phyloP scores from a whole-genome alignment of 2,329 filamentous ascomycete genomes.

The Colletotrichum gloeosporioides region DNA sequence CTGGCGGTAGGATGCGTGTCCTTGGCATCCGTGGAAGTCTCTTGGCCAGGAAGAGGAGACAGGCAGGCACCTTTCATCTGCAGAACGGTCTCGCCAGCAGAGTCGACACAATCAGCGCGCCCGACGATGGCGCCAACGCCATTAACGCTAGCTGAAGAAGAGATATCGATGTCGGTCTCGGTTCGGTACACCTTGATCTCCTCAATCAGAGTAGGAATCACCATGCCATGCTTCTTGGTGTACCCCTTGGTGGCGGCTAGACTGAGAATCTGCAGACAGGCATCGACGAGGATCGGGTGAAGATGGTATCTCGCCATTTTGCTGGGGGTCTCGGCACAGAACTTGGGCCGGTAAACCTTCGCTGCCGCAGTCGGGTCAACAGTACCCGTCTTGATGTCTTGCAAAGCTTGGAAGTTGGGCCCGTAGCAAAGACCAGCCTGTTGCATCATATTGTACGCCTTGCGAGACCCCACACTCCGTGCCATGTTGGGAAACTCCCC shows the following conservation, averaged over 20 bases:
- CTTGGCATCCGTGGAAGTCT: not conserved
- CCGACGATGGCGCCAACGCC: constrained; percentile 20
- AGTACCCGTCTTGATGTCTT: constrained; percentile 23
- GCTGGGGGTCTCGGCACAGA: not conserved
- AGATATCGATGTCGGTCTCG: not conserved
- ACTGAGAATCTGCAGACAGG: constrained; percentile 32
- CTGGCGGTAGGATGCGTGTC: constrained; percentile 31
- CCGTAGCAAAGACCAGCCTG: constrained; percentile 34
- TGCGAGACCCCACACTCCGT: constrained; percentile 23
- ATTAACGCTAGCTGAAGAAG: constrained; percentile 24
- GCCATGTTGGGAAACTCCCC: not conserved
- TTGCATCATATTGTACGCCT: constrained; percentile 30
- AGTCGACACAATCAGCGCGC: not conserved
- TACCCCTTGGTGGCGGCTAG: constrained; percentile 22
- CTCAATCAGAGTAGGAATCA: not conserved
- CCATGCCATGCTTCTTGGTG: not conserved
- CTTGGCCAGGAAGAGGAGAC: constrained; percentile 22
- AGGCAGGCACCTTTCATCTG: constrained; percentile 6
- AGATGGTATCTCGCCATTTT: constrained; percentile 31
- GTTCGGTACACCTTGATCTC: not conserved
- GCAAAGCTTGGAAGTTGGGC: constrained; percentile 31
- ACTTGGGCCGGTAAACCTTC: not conserved
- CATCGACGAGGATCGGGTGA: constrained; percentile 43
- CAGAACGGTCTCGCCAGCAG: not conserved
- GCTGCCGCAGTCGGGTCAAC: constrained; percentile 25